Base-by-base conservation (phyloP, 2,329 filamentous ascomycete genomes). In the Colletotrichum tropicale region DNA sequence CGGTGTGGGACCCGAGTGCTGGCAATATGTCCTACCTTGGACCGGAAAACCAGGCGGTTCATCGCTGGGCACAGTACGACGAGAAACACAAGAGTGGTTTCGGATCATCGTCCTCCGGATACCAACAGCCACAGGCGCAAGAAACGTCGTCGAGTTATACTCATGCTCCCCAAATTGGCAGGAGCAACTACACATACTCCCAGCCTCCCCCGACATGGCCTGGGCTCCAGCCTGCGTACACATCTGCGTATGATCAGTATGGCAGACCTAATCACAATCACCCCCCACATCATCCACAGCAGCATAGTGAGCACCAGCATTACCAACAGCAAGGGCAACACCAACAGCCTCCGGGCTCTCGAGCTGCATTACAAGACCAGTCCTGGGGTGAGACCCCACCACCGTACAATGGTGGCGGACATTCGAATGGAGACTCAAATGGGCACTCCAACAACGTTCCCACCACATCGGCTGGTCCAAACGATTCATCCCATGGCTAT, bases 1-100 rank as follows among this genome's bases (percentile, higher is more conserved):
- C 91, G 0, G 83, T 92, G 5, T 94, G 92, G 92, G 89, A 90
- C 77, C 86, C 88, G 0, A 81, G 82, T 56, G 82, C 81, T 6
- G 80, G 81, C 8, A 81, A 81, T 4, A 79, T 79, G 2, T 79
- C 80, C 0, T 85, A 85, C 69, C 74, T 78, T 8, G 83, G 83
- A 2, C 83, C 85, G 0, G 83, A 86, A 28, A 84, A 86, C 77
- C 83, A 85, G n/a, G 76, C 80, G 10, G 78, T 80, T 6, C 78
- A 76, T 48, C 81, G 78, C 67, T 83, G 82, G 81, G 72, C 75
- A n/a, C 74, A 75, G 26, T 71, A 78, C 21, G 71, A 78, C 24
- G 71, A 70, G 67, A 80, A 66, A 66, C 74, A 58, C 64, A 78
- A 72, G 34, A 56, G 18, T 6, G 43, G 43, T 4, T 55, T 69